Conservation (phyloP, 805 yeast genomes). For the Candida tammaniensis region DNA sequence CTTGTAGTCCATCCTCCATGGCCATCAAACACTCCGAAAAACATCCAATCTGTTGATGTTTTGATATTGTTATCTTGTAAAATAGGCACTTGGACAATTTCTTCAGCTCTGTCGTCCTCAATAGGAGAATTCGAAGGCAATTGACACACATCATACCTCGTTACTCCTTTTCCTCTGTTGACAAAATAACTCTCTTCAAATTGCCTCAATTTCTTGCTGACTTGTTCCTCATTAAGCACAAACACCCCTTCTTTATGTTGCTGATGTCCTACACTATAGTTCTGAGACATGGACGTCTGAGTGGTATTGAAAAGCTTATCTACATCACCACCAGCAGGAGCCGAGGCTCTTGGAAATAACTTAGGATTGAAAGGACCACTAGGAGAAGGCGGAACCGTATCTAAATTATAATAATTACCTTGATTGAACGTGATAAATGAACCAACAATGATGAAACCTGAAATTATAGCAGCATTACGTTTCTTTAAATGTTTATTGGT, state of each 20-base stretch:
- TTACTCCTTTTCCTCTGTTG: conserved; percentile 82
- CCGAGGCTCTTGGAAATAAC: conserved; percentile 14
- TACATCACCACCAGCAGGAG: conserved; percentile 1
- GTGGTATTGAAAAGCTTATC: conserved; percentile 23
- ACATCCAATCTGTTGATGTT: conserved; percentile 74
- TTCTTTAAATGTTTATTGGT: conserved; percentile 19
- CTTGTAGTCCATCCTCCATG: conserved; percentile 97
- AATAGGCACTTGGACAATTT: conserved; percentile 71
- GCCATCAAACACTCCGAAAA: conserved; percentile 95
- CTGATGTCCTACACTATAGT: conserved; percentile 40
- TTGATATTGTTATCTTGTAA: conserved; percentile 54
- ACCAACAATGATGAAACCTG: conserved; percentile 43
- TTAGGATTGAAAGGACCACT: conserved; percentile 14
- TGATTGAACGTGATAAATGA: conserved; percentile 39
- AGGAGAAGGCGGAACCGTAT: conserved; percentile 19
- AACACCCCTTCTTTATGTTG: conserved; percentile 55
- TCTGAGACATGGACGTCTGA: conserved; percentile 44
- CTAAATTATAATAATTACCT: conserved; percentile 40
- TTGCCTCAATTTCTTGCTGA: conserved; percentile 63
- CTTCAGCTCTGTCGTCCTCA: conserved; percentile 90
- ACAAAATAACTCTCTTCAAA: conserved; percentile 78
- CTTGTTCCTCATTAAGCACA: conserved; percentile 65
- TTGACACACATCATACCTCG: conserved; percentile 86
- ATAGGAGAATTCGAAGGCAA: conserved; percentile 89
- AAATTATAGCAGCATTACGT: conserved; percentile 37